phyloP scores from a whole-genome alignment of 2,329 filamentous ascomycete species.

The Helicocarpus griseus region DNA sequence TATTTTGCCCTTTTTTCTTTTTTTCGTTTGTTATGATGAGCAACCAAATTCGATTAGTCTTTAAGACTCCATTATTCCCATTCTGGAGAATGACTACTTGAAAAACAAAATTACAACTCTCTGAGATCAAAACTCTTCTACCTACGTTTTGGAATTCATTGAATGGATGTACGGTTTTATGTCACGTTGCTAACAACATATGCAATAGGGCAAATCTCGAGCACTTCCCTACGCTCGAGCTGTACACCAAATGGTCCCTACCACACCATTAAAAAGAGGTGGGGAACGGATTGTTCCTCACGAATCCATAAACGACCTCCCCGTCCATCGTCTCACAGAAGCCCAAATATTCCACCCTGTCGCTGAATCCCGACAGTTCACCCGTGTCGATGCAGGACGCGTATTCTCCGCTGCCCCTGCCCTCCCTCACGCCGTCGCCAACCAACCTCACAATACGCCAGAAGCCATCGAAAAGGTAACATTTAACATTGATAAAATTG shows the following conservation, averaged over 20 bases:
- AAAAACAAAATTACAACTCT: conserved; percentile 67
- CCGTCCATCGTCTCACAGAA: conserved; percentile 46
- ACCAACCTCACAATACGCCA: conserved; percentile 23
- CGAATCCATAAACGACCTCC: conserved; percentile 56
- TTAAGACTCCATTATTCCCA: conserved; percentile 63
- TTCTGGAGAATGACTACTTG: conserved; percentile 41
- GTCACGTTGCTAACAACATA: conserved; percentile 15
- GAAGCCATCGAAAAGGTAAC: conserved; percentile 22
- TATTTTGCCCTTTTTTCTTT: neutral
- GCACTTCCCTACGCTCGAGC: conserved; percentile 68
- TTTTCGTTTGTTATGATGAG: conserved; percentile 50
- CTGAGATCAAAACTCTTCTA: conserved; percentile 42
- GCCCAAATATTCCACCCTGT: conserved; percentile 53
- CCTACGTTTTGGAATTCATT: conserved; percentile 7
- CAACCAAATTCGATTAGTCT: conserved; percentile 93
- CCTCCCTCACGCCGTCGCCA: conserved; percentile 16
- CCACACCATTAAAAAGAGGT: conserved; percentile 40
- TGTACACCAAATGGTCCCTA: conserved; percentile 70
- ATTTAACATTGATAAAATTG: conserved; percentile 25
- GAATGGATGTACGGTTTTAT: too few relatives aligned
- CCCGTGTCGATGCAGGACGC: conserved; percentile 54
- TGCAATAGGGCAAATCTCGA: conserved; percentile 59
- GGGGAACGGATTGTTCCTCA: conserved; percentile 36
- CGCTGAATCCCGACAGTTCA: conserved; percentile 55
- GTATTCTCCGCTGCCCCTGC: conserved; percentile 44